These are phyloP conservation scores for Ochetophila trinervis DNA, from an alignment of 306 rosid species.

Conservation along the genomic window DNA sequence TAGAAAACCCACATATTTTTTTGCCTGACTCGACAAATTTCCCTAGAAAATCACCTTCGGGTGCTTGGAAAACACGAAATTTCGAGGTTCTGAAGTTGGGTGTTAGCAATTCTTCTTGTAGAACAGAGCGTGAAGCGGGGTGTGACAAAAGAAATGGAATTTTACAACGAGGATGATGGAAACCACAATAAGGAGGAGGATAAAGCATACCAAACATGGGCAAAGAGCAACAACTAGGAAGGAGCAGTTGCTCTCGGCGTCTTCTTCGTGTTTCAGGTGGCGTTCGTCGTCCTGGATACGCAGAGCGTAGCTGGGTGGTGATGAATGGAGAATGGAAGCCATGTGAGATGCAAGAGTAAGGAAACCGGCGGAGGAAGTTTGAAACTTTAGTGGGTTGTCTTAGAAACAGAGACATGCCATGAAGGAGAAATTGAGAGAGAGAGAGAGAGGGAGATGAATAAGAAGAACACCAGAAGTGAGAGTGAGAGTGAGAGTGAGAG, in stretches of 20 bases:
- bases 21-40: constrained; percentile 18
- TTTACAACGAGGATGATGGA: constrained; percentile 63
- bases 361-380: background rate
- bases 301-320: constrained; percentile 51
- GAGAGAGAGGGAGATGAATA: background rate
- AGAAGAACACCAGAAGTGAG: too few relatives aligned
- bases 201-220: constrained; percentile 80
- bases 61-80: constrained; percentile 1
- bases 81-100: constrained; percentile 13
- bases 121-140: constrained; percentile 63
- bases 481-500: background rate
- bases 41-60: constrained; percentile 6
- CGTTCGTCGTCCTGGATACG: constrained; percentile 39
- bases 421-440: background rate
- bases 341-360: constrained; percentile 24
- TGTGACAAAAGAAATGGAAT: constrained; percentile 76
- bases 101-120: constrained; percentile 52
- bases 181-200: constrained; percentile 48
- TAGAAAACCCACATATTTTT: constrained; percentile 27
- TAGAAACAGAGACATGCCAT: constrained; percentile 9
- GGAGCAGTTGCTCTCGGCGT: constrained; percentile 43
- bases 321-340: constrained; percentile 40
- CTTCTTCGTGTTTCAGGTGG: constrained; percentile 32
- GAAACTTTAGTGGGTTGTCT: constrained; percentile 30
- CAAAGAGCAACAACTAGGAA: constrained; percentile 71